A percentile compares a stretch with the other conserved stretches of the same genome.
phyloP scores from a whole-genome alignment of 164 flowering plant genomes.

The Protea cynaroides region DNA sequence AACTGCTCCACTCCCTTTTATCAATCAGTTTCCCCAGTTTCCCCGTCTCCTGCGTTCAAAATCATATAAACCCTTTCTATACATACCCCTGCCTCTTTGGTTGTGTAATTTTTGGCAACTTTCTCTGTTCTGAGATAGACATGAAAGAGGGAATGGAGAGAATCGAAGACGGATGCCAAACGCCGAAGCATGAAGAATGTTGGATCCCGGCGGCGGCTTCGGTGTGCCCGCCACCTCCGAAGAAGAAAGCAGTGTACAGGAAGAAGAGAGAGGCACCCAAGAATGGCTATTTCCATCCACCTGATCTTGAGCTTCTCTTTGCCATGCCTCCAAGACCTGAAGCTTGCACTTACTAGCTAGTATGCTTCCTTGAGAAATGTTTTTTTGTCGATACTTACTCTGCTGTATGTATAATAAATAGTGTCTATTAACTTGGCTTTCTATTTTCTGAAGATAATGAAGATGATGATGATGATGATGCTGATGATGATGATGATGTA shows the following conservation, averaged over 20 bases:
- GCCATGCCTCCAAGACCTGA: conserved; percentile 15
- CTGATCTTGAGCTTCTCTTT: conserved; percentile 50
- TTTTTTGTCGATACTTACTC: no score
- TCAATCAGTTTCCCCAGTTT: background rate
- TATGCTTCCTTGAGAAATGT: no score
- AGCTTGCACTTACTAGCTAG: conserved; percentile 29
- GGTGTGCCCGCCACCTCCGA: conserved; percentile 39
- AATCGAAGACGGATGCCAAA: conserved; percentile 35
- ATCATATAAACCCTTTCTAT: no score
- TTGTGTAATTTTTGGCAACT: no score
- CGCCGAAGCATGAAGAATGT: conserved; percentile 32
- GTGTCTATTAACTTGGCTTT: no score
- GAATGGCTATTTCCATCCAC: conserved; percentile 50
- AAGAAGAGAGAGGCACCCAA: conserved; percentile 34
- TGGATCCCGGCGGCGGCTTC: conserved; percentile 27
- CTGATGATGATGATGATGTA: no score
- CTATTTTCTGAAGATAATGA: no score
- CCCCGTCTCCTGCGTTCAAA: no score
- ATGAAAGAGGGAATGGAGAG: background rate
- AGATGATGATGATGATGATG: no score
- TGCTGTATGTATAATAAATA: no score
- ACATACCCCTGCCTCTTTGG: no score
- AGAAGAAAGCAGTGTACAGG: conserved; percentile 28
- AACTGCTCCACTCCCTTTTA: background rate
- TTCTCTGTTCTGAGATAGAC: no score